phyloP scores from a whole-genome alignment of 192 early-diverging fungal genomes.

The Spinellus fusiger region DNA sequence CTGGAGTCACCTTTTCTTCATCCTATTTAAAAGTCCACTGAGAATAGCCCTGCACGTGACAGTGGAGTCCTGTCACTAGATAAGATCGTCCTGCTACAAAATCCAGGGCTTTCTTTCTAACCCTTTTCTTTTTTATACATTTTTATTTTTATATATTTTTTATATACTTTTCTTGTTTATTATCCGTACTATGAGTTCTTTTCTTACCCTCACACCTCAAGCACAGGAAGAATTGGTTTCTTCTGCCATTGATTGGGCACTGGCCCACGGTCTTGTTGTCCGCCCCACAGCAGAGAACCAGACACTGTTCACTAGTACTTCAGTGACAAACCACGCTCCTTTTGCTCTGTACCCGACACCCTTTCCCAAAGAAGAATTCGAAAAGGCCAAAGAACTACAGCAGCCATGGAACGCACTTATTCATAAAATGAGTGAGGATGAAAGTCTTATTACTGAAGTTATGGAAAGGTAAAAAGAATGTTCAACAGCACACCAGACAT shows the following conservation, averaged over 20 bases:
- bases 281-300: constrained; percentile 47
- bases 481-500: neutral
- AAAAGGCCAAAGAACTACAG: constrained; percentile 69
- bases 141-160: no score
- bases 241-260: constrained; percentile 75
- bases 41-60: no score
- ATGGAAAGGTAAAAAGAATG: constrained; percentile 54
- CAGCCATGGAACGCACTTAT: constrained; percentile 78
- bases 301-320: constrained; percentile 12
- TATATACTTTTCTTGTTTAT: no score
- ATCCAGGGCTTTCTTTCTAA: no score
- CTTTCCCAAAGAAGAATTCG: constrained; percentile 68
- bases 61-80: no score
- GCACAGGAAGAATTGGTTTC: constrained; percentile 38
- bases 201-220: no score
- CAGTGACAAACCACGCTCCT: constrained; percentile 72
- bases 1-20: no score
- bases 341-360: constrained; percentile 82
- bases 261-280: constrained; percentile 78
- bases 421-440: constrained; percentile 70
- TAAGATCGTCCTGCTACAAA: no score
- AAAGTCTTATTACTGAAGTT: constrained; percentile 64
- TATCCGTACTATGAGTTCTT: no score
- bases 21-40: no score
- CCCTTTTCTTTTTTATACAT: no score